Conservation (phyloP, 2,329 filamentous ascomycete species). For the Leptographium radiaticola region DNA sequence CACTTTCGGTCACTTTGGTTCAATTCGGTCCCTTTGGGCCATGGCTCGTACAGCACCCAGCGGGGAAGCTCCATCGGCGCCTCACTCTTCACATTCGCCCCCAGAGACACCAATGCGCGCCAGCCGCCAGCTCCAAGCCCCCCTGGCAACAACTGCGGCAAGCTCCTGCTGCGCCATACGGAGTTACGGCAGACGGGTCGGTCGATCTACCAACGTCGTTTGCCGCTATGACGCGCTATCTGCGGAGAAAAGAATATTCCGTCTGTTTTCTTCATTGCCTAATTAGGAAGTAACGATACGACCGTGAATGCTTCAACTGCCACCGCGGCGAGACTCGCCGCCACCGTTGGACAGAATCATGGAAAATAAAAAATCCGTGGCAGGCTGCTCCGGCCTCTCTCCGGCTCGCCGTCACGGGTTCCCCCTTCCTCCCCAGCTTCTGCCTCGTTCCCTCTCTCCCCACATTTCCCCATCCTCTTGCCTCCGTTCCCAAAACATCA, state of each 20-base stretch:
- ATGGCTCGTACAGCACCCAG: no score
- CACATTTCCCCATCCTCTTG: neutral
- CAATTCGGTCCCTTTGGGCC: no score
- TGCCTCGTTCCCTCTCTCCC: neutral
- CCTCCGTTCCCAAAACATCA: neutral
- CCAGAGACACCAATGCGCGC: no score
- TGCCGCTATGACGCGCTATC: neutral
- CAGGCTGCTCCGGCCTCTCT: neutral
- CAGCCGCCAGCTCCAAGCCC: no score
- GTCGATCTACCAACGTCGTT: no score
- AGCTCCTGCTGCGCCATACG: no score
- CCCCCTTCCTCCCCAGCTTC: neutral
- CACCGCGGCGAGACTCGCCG: no score
- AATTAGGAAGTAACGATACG: constrained; percentile 2
- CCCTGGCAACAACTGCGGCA: no score
- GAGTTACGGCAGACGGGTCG: no score
- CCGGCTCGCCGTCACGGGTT: neutral
- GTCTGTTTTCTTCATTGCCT: neutral
- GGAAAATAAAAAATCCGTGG: neutral
- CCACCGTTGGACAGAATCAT: neutral
- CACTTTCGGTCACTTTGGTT: no score
- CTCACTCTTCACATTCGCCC: no score
- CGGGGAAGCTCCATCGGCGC: no score
- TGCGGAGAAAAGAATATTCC: neutral
- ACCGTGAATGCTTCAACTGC: neutral